A percentile compares a stretch with the other conserved stretches of the same genome.
These are phyloP conservation scores for Pichia inconspicua DNA, from an alignment of 1,139 yeast genomes.

Conservation along the genomic window DNA sequence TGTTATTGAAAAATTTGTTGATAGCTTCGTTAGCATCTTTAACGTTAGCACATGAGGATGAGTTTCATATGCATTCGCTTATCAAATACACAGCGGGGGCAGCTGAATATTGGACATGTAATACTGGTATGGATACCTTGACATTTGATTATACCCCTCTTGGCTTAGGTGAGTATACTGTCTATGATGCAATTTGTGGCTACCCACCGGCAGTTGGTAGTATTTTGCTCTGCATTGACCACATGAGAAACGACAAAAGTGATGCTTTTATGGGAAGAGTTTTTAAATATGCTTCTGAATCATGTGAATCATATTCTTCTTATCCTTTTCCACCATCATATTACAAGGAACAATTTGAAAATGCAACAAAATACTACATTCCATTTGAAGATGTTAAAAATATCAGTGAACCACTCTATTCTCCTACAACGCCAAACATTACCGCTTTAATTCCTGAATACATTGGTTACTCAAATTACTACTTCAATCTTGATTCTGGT, in stretches of 20 bases:
- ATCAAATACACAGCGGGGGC: constrained; percentile 2
- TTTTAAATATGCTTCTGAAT: constrained; percentile 12
- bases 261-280: constrained; percentile 9
- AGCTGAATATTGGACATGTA: constrained; percentile 15
- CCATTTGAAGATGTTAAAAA: constrained; percentile 9
- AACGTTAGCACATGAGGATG: background rate
- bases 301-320: constrained; percentile 15
- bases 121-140: background rate
- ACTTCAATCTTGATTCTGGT: constrained; percentile 19
- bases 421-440: constrained; percentile 15
- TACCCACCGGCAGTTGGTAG: constrained; percentile 26
- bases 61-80: background rate
- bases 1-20: background rate
- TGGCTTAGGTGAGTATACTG: constrained; percentile 1
- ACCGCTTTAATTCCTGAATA: constrained; percentile 3
- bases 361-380: constrained; percentile 21
- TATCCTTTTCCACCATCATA: constrained; percentile 11
- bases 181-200: constrained; percentile 14
- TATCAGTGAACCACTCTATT: constrained; percentile 12
- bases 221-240: constrained; percentile 21
- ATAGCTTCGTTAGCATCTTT: background rate
- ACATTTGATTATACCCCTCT: constrained; percentile 11
- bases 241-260: constrained; percentile 11
- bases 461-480: constrained; percentile 13
- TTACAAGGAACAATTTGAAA: constrained; percentile 17